These are phyloP conservation scores for Castanospermum australe DNA, from an alignment of 306 rosid genomes.

Conservation along the genomic window DNA sequence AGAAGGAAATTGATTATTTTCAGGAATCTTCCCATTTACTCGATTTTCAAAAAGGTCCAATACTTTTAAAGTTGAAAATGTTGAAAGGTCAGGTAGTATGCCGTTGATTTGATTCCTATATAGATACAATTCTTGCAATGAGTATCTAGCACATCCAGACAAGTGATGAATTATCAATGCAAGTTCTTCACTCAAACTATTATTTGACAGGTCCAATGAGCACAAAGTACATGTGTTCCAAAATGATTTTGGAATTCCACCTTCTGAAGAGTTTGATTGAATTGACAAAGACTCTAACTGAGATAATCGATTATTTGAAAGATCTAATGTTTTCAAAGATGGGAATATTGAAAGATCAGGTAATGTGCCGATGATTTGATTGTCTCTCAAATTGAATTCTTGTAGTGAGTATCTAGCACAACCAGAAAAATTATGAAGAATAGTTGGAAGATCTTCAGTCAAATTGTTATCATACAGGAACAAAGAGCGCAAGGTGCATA, in stretches of 20 bases:
- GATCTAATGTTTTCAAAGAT: neutral
- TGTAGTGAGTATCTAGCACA: conserved; percentile 24
- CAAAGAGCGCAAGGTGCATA: conserved; percentile 1
- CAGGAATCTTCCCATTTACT: neutral
- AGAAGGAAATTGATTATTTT: neutral
- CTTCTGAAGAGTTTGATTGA: neutral
- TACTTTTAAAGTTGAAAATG: neutral
- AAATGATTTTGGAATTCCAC: neutral
- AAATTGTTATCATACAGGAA: rapidly evolving
- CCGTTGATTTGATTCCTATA: neutral
- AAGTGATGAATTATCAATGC: neutral
- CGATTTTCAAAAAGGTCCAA: neutral
- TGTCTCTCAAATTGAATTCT: neutral
- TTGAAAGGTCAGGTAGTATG: neutral
- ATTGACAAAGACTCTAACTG: neutral
- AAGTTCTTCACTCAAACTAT: neutral
- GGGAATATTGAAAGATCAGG: neutral
- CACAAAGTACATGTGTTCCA: neutral
- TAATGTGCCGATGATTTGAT: conserved; percentile 13
- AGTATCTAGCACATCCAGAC: conserved; percentile 12
- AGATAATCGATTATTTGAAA: neutral
- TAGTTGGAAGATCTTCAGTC: neutral
- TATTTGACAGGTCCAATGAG: neutral
- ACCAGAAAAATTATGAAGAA: conserved; percentile 16
- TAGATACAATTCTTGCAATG: neutral